phyloP scores from a whole-genome alignment of 768 basidiomycete genomes.

The Pisolithus orientalis region DNA sequence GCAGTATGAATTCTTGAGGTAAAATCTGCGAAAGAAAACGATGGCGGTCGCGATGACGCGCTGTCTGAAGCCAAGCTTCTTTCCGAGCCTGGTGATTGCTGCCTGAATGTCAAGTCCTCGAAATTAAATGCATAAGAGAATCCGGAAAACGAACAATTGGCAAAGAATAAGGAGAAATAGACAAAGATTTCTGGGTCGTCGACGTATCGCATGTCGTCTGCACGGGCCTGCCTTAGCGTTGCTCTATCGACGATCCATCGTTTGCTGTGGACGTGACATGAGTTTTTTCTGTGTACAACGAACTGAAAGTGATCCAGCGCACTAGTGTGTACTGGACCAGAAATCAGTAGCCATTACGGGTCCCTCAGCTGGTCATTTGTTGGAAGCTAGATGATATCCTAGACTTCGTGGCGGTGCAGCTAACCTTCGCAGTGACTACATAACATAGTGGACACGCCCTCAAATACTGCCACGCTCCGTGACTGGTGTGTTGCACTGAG shows the following conservation, averaged over 20 bases:
- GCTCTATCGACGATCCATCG: slow-evolving; percentile 65
- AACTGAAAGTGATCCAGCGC: slow-evolving; percentile 21
- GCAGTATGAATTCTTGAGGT: slow-evolving; percentile 90
- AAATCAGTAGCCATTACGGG: slow-evolving; percentile 78
- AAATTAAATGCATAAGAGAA: too few species aligned
- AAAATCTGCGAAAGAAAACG: slow-evolving; percentile 95
- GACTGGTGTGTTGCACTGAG: slow-evolving; percentile 63
- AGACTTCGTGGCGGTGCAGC: too few species aligned
- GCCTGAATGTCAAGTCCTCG: neutral
- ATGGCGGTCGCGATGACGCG: slow-evolving; percentile 91
- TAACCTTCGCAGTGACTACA: too few species aligned
- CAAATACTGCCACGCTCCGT: slow-evolving; percentile 77
- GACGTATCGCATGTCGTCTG: slow-evolving; percentile 73
- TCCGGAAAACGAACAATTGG: slow-evolving; percentile 43
- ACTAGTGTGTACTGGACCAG: slow-evolving; percentile 61
- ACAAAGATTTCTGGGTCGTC: slow-evolving; percentile 72
- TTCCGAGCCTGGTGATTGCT: slow-evolving; percentile 87
- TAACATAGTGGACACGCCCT: slow-evolving; percentile 9
- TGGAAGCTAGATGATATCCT: too few species aligned
- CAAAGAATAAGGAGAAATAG: slow-evolving; percentile 49
- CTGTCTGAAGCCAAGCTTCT: slow-evolving; percentile 77
- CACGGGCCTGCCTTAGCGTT: slow-evolving; percentile 51
- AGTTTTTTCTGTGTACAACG: slow-evolving; percentile 6
- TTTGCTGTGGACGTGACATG: slow-evolving; percentile 48
- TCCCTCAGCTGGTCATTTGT: neutral